Evolutionary conservation across 176 grass and related monocot genomes (phyloP).

Genomic region (Juncus effusus): DNA sequence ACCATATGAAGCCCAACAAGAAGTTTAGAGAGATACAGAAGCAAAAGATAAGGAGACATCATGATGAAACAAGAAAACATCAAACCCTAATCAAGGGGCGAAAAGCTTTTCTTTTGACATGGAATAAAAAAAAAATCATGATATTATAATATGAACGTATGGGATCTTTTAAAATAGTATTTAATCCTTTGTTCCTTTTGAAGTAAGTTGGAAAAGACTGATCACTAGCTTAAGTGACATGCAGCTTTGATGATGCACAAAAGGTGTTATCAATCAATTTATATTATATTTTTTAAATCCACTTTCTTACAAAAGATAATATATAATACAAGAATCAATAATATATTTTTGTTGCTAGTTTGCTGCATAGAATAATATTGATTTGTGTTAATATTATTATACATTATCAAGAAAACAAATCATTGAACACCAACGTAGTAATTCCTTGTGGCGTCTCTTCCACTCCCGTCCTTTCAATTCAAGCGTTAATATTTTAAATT

Average conservation of each 20-base stretch:
- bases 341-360: slow-evolving; percentile 1
- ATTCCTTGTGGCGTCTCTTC: slow-evolving; percentile 2
- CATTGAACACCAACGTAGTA: slow-evolving; percentile 10
- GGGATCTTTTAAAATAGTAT: slow-evolving; percentile 11
- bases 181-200: slow-evolving; percentile 34
- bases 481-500: not conserved
- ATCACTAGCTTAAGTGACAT: slow-evolving; percentile 50
- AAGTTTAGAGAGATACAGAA: slow-evolving; percentile 17
- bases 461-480: slow-evolving; percentile 13
- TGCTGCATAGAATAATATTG: slow-evolving; percentile 24
- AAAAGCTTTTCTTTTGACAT: slow-evolving; percentile 22
- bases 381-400: slow-evolving; percentile 4
- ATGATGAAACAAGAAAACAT: slow-evolving; percentile 39
- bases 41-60: slow-evolving; percentile 22
- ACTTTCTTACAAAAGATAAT: not conserved
- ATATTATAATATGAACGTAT: slow-evolving; percentile 7
- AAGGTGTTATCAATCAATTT: slow-evolving; percentile 21
- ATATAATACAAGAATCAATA: slow-evolving; percentile 9
- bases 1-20: slow-evolving; percentile 48
- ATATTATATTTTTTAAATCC: not conserved
- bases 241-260: slow-evolving; percentile 34
- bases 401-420: not conserved
- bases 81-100: slow-evolving; percentile 28
- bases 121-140: slow-evolving; percentile 17
- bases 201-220: slow-evolving; percentile 54